Conservation (phyloP, 2,329 filamentous ascomycete genomes). For the Bertia moriformis region DNA sequence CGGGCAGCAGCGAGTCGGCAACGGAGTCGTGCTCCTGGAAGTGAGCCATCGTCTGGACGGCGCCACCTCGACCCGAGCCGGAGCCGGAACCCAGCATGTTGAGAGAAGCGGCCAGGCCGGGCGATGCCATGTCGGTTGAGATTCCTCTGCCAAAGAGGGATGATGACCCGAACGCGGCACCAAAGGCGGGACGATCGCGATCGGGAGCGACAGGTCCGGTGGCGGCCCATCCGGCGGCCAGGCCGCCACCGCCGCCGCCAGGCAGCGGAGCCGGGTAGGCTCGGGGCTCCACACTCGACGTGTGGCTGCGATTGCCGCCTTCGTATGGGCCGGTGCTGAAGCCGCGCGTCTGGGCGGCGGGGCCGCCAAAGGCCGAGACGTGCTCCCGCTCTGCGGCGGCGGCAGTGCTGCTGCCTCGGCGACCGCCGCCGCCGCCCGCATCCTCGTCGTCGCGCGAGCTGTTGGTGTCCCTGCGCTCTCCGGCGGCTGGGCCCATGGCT, state of each 20-base stretch:
- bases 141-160: no score
- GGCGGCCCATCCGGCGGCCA: constrained; percentile 44
- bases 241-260: no score
- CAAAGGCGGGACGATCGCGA: constrained; percentile 47
- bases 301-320: constrained; percentile 80
- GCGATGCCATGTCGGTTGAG: no score
- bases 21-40: constrained; percentile 53
- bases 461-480: constrained; percentile 50
- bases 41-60: constrained; percentile 77
- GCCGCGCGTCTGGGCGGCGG: constrained; percentile 31
- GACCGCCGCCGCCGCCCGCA: constrained; percentile 33
- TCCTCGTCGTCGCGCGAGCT: constrained; percentile 34
- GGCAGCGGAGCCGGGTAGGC: constrained; percentile 51
- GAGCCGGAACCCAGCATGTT: constrained; percentile 44
- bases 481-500: no score
- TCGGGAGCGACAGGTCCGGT: constrained; percentile 55
- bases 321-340: constrained; percentile 34
- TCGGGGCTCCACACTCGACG: constrained; percentile 71
- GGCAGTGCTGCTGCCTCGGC: constrained; percentile 34
- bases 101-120: constrained; percentile 39
- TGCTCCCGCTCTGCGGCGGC: no score
- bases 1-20: constrained; percentile 39
- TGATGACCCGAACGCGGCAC: constrained; percentile 40
- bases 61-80: constrained; percentile 61
- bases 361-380: no score